phyloP scores from a whole-genome alignment of 768 basidiomycete species.

The Punctularia strigosozonata region DNA sequence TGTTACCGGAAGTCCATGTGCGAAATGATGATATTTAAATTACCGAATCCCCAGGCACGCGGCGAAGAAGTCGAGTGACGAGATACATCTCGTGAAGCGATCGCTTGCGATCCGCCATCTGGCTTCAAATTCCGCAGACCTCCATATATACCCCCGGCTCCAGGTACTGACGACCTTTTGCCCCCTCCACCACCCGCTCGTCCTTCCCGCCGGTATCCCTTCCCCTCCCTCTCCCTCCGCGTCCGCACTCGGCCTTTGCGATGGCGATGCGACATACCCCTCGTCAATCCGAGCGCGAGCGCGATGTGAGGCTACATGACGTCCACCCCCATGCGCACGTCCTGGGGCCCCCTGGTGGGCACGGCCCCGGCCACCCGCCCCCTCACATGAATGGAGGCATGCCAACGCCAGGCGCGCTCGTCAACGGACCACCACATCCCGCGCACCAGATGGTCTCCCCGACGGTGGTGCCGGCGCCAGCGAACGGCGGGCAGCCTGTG shows the following conservation, averaged over 20 bases:
- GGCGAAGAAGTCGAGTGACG: no score
- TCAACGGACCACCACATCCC: conserved; percentile 31
- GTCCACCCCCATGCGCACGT: conserved; percentile 32
- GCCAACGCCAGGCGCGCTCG: conserved; percentile 30
- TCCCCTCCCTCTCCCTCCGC: conserved; percentile 17
- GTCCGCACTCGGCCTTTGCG: conserved; percentile 13
- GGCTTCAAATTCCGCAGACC: no score
- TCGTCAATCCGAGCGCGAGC: conserved; percentile 46
- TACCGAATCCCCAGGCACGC: no score
- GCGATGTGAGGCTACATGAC: conserved; percentile 57
- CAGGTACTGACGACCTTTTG: conserved; percentile 4
- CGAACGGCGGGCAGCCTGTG: conserved; percentile 13
- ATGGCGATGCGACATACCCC: conserved; percentile 55
- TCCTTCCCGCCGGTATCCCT: conserved; percentile 16
- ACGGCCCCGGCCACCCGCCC: conserved; percentile 22
- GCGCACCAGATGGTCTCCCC: conserved; percentile 28
- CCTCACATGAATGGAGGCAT: conserved; percentile 46
- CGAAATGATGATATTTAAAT: no score
- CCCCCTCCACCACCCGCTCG: conserved; percentile 11
- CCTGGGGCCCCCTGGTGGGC: conserved; percentile 30
- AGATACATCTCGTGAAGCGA: no score
- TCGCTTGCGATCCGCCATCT: no score
- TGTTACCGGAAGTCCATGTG: no score
- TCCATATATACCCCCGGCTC: not conserved
- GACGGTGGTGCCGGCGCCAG: conserved; percentile 10